These are phyloP conservation scores for Carex parvula DNA, from an alignment of 176 grass and related monocot species.

Conservation along the genomic window DNA sequence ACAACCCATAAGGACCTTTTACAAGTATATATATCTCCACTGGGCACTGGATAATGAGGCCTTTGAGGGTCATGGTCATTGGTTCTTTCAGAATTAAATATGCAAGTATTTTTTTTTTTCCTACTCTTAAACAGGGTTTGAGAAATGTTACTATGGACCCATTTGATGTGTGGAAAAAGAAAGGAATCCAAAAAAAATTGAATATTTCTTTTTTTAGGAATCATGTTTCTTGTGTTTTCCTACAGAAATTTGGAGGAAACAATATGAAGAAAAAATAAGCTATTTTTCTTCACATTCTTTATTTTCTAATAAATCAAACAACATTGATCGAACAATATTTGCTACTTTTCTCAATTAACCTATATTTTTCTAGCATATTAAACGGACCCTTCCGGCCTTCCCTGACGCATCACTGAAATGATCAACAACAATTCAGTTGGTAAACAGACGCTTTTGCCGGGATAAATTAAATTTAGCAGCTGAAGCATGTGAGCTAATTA, in stretches of 20 bases:
- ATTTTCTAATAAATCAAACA: background rate
- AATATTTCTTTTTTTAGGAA: background rate
- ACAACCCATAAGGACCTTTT: background rate
- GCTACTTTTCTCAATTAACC: background rate
- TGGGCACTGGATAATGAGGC: background rate
- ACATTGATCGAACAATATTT: background rate
- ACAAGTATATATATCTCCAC: background rate
- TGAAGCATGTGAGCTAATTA: conserved; percentile 3
- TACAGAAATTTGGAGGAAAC: background rate
- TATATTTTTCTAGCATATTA: background rate
- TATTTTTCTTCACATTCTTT: background rate
- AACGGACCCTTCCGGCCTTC: background rate
- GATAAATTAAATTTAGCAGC: conserved; percentile 3
- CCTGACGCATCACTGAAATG: background rate
- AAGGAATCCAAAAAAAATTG: background rate
- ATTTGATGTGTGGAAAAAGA: background rate
- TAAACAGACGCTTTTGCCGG: background rate
- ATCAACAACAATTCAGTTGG: background rate
- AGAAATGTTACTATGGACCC: background rate
- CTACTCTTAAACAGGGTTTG: background rate
- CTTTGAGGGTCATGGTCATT: background rate
- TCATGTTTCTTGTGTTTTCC: background rate
- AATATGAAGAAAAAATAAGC: background rate
- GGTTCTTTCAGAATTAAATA: background rate
- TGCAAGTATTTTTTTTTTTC: background rate